Conservation (phyloP, 495 filamentous ascomycete genomes). For the Aspergillus taichungensis region DNA sequence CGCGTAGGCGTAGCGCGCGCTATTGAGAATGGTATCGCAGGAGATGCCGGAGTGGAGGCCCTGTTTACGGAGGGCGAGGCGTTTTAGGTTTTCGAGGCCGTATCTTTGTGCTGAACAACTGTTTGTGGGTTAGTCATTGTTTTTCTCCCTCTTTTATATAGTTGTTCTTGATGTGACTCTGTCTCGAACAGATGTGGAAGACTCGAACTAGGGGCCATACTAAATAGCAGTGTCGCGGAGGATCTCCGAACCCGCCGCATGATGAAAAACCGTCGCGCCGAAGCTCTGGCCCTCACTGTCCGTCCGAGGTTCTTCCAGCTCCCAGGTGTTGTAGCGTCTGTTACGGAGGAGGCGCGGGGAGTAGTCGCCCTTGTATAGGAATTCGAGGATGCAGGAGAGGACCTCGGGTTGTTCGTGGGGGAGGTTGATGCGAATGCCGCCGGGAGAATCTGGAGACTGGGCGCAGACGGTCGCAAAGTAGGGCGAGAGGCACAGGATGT, state of each 20-base stretch:
- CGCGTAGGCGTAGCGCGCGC: slow-evolving; percentile 78
- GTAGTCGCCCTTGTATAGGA: slow-evolving; percentile 92
- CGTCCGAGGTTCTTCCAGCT: slow-evolving; percentile 49
- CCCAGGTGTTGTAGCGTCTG: slow-evolving; percentile 57
- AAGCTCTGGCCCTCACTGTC: slow-evolving; percentile 21
- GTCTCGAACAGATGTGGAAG: too few relatives aligned
- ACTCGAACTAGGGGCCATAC: too few relatives aligned
- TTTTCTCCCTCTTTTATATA: too few relatives aligned
- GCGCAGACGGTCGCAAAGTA: slow-evolving; percentile 51
- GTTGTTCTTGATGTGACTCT: too few relatives aligned
- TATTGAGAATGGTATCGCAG: slow-evolving; percentile 72
- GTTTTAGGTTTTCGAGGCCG: slow-evolving; percentile 71
- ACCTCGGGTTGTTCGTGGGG: slow-evolving; percentile 83
- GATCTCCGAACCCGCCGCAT: slow-evolving; percentile 54
- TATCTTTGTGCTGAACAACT: slow-evolving; percentile 76
- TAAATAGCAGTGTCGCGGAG: slow-evolving; percentile 88
- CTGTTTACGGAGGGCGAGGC: slow-evolving; percentile 76
- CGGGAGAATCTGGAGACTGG: slow-evolving; percentile 8
- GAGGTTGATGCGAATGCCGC: slow-evolving; percentile 62
- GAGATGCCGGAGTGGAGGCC: slow-evolving; percentile 74
- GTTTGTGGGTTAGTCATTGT: not conserved
- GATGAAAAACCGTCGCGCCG: slow-evolving; percentile 64
- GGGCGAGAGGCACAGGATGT: slow-evolving; percentile 66
- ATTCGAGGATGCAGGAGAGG: slow-evolving; percentile 85
- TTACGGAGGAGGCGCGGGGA: slow-evolving; percentile 68